Percentiles rank a stretch among this genome's conserved stretches.
phyloP scores from a whole-genome alignment of 768 basidiomycete species.

The Leccinum imitatum region DNA sequence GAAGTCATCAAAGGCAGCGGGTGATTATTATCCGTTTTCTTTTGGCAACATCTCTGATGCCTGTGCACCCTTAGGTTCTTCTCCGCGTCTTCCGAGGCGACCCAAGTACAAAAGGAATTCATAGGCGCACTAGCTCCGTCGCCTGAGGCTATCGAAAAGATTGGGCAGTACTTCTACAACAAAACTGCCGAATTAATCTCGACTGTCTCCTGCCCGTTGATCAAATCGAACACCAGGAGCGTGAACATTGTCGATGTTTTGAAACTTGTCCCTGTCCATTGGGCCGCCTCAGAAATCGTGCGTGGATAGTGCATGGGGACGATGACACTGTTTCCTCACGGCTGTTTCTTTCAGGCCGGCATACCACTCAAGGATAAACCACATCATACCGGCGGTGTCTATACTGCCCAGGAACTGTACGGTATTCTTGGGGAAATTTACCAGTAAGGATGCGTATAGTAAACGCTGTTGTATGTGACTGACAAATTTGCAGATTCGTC shows the following conservation, averaged over 20 bases:
- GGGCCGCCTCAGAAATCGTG: slow-evolving; percentile 71
- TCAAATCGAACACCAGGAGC: slow-evolving; percentile 50
- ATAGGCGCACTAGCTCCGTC: slow-evolving; percentile 46
- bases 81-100: slow-evolving; percentile 46
- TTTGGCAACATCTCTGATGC: slow-evolving; percentile 1
- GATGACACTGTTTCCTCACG: neutral
- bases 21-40: slow-evolving; percentile 35
- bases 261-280: slow-evolving; percentile 61
- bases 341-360: slow-evolving; percentile 51
- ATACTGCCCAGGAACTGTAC: slow-evolving; percentile 61
- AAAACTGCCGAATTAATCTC: slow-evolving; percentile 60
- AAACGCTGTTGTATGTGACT: neutral
- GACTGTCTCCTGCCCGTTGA: slow-evolving; percentile 51
- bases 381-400: slow-evolving; percentile 49
- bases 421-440: slow-evolving; percentile 70
- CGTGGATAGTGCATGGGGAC: slow-evolving; percentile 22
- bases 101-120: slow-evolving; percentile 45
- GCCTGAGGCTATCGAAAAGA: slow-evolving; percentile 47
- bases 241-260: slow-evolving; percentile 74
- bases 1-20: slow-evolving; percentile 60
- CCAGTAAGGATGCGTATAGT: slow-evolving; percentile 38
- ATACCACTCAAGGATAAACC: slow-evolving; percentile 63
- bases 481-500: slow-evolving; percentile 51
- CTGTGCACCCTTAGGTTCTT: slow-evolving; percentile 50
- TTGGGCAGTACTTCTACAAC: slow-evolving; percentile 63